phyloP scores from a whole-genome alignment of 2,329 filamentous ascomycete species.

The Beauveria varroae region DNA sequence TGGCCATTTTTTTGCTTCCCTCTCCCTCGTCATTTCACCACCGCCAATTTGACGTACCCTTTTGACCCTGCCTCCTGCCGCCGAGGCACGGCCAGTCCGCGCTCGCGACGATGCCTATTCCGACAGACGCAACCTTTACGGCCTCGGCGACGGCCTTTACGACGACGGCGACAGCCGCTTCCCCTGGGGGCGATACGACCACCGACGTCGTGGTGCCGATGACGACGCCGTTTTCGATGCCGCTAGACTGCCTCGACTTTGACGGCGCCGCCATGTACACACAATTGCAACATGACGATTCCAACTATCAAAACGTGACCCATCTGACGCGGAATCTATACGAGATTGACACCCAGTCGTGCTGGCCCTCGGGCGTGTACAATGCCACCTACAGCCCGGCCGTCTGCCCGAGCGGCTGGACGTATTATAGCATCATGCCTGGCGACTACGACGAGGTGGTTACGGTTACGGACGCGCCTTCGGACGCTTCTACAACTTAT shows the following conservation, averaged over 20 bases:
- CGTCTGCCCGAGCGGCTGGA: slow-evolving; percentile 9
- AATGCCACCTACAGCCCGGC: neutral
- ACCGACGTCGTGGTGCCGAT: neutral
- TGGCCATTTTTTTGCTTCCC: no score
- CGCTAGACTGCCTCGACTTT: neutral
- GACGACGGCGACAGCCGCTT: neutral
- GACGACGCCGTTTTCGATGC: slow-evolving; percentile 5
- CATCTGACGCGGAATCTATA: neutral
- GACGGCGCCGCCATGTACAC: neutral
- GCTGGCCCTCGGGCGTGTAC: neutral
- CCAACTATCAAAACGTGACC: neutral
- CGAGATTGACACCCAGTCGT: neutral
- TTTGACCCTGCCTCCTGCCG: neutral
- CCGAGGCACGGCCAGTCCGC: neutral
- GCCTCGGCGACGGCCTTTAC: neutral
- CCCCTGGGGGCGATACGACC: neutral
- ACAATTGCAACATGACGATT: neutral
- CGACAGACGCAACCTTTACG: neutral
- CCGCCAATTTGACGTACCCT: neutral
- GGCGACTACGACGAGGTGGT: neutral
- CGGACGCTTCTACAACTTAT: neutral
- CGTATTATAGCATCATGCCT: slow-evolving; percentile 2
- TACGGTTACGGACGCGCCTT: neutral
- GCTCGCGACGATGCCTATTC: neutral
- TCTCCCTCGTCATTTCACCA: neutral